These are phyloP conservation scores for Fusarium buharicum DNA, from an alignment of 2,329 filamentous ascomycete species.

Conservation along the genomic window DNA sequence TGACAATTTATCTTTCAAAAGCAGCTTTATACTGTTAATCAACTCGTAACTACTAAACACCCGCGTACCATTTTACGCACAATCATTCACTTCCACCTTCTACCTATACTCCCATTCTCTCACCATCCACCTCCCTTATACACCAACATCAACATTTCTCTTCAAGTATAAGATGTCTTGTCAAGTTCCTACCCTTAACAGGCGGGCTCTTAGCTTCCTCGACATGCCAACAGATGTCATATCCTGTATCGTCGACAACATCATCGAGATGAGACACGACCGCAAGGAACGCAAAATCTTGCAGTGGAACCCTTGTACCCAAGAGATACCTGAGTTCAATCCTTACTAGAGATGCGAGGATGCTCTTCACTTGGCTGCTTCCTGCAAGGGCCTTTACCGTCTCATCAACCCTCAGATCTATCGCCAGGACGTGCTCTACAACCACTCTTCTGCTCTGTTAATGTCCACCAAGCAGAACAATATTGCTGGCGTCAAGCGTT, in stretches of 20 bases:
- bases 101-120: no score
- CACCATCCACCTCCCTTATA: background rate
- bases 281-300: background rate
- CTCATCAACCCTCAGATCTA: background rate
- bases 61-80: no score
- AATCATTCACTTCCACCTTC: no score
- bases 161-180: background rate
- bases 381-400: constrained; percentile 1
- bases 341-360: constrained; percentile 1
- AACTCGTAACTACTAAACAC: background rate
- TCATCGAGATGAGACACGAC: constrained; percentile 1
- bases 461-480: background rate
- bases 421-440: background rate
- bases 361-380: constrained; percentile 5
- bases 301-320: no score
- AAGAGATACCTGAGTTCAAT: background rate
- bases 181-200: background rate
- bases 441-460: constrained; percentile 1
- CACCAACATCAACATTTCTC: background rate
- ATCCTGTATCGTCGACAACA: constrained; percentile 1
- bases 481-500: background rate
- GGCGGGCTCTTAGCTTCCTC: background rate
- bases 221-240: constrained; percentile 1
- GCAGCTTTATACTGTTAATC: no score
- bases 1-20: no score